These are phyloP conservation scores for Candida sanyiensis DNA, from an alignment of 805 yeast species.

Conservation along the genomic window DNA sequence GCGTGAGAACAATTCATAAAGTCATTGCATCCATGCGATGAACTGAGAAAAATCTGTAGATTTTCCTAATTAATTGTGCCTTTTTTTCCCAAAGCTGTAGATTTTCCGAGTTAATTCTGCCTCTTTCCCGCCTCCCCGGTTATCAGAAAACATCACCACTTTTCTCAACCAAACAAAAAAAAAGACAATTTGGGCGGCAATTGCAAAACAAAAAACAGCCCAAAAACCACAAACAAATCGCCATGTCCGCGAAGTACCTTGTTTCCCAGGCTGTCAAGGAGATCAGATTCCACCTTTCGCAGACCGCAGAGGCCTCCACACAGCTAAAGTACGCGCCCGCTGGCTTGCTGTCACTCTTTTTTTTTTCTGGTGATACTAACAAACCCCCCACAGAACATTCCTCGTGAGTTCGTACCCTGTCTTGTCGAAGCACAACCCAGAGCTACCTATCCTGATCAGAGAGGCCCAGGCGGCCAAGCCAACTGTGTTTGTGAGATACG, in stretches of 20 bases:
- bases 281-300: conserved; percentile 76
- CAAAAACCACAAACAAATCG: neutral
- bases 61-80: too few species aligned
- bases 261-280: conserved; percentile 57
- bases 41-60: too few species aligned
- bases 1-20: too few species aligned
- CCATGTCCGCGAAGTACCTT: conserved; percentile 26
- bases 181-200: neutral
- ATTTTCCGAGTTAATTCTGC: neutral
- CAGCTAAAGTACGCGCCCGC: conserved; percentile 44
- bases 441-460: conserved; percentile 69
- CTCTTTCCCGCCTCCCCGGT: neutral
- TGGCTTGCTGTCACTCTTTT: neutral
- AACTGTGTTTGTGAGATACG: conserved; percentile 68
- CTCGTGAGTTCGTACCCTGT: conserved; percentile 57
- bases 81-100: neutral
- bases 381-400: conserved; percentile 40
- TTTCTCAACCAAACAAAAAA: neutral
- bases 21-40: too few species aligned
- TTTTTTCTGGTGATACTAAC: neutral
- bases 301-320: conserved; percentile 65
- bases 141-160: neutral
- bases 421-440: conserved; percentile 57
- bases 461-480: conserved; percentile 65
- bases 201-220: neutral